Conservation (phyloP, 2,329 filamentous ascomycete genomes). For the Fusarium xylarioides region DNA sequence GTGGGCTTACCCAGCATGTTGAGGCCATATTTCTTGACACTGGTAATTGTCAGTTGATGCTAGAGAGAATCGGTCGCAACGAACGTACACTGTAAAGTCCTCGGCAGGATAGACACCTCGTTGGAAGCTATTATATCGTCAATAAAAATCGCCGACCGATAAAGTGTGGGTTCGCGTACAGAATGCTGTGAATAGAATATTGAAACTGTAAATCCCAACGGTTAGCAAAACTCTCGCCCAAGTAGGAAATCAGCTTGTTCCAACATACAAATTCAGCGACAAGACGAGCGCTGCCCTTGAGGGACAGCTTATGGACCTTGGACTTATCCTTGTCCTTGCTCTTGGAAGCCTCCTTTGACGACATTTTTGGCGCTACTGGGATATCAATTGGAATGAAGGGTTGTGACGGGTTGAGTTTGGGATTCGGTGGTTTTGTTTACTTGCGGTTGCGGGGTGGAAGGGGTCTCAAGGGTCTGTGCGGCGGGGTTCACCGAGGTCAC, state of each 20-base stretch:
- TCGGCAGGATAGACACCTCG: slow-evolving; percentile 88
- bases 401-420: neutral
- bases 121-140: slow-evolving; percentile 73
- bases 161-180: slow-evolving; percentile 60
- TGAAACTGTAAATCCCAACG: slow-evolving; percentile 73
- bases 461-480: slow-evolving; percentile 37
- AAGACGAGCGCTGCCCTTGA: slow-evolving; percentile 85
- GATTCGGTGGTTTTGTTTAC: slow-evolving; percentile 39
- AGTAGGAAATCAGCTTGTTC: slow-evolving; percentile 40
- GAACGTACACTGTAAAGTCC: slow-evolving; percentile 86
- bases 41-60: slow-evolving; percentile 25
- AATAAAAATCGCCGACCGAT: neutral
- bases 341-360: slow-evolving; percentile 45
- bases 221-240: slow-evolving; percentile 27
- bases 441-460: slow-evolving; percentile 43
- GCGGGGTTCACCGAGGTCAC: slow-evolving; percentile 39
- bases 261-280: slow-evolving; percentile 91
- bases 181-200: slow-evolving; percentile 96
- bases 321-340: slow-evolving; percentile 71
- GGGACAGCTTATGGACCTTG: slow-evolving; percentile 92
- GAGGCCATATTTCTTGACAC: slow-evolving; percentile 97
- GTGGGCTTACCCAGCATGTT: slow-evolving; percentile 82
- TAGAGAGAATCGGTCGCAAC: neutral
- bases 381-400: neutral
- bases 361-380: slow-evolving; percentile 34